These are phyloP conservation scores for Ascoidea asiatica DNA, from an alignment of 805 yeast species.

Conservation along the genomic window DNA sequence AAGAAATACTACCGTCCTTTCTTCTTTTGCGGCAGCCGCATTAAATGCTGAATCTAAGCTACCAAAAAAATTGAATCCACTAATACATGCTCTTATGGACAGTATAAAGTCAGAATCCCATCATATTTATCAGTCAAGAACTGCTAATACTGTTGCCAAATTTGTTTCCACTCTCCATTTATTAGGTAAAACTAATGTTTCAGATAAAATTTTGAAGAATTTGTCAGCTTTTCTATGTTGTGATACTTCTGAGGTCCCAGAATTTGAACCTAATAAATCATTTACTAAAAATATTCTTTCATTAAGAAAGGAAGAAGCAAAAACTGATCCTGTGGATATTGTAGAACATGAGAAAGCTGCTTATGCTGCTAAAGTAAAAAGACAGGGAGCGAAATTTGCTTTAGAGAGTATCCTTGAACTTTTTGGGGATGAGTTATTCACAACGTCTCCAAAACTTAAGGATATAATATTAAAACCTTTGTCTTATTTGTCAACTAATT, in stretches of 20 bases:
- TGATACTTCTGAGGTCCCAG: constrained; percentile 93
- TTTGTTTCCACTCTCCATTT: constrained; percentile 47
- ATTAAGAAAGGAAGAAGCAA: constrained; percentile 63
- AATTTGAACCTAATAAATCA: constrained; percentile 53
- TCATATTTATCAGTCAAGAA: constrained; percentile 48
- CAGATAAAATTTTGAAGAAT: constrained; percentile 82
- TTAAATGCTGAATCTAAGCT: constrained; percentile 34
- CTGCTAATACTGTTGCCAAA: constrained; percentile 56
- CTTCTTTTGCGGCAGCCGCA: constrained; percentile 68
- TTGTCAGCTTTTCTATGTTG: constrained; percentile 89
- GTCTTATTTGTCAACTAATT: constrained; percentile 12
- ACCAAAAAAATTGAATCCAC: constrained; percentile 83
- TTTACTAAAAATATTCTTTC: constrained; percentile 51
- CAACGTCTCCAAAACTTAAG: constrained; percentile 50
- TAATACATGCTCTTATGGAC: constrained; percentile 85
- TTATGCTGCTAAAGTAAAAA: constrained; percentile 62
- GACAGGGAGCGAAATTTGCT: constrained; percentile 72
- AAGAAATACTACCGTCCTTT: constrained; percentile 46
- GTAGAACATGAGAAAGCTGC: constrained; percentile 49
- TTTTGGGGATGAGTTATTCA: constrained; percentile 44
- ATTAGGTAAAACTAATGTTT: constrained; percentile 52
- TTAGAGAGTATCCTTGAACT: constrained; percentile 41
- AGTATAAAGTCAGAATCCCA: constrained; percentile 70
- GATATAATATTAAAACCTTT: constrained; percentile 29
- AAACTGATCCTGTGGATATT: constrained; percentile 45